Conservation (phyloP, 768 basidiomycete genomes). For the Leccinum variicolor region DNA sequence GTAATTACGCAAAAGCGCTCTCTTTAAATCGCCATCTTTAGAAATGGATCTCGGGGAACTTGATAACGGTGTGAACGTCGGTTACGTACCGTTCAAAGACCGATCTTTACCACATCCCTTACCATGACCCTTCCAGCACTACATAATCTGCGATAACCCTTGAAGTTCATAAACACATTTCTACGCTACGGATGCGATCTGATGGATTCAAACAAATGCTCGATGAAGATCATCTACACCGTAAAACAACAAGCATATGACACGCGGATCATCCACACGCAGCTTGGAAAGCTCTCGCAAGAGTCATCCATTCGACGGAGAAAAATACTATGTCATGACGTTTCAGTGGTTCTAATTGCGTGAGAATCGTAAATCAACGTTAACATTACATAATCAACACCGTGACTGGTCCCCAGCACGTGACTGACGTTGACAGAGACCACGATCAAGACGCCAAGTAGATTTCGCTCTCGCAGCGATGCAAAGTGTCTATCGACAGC, state of each 20-base stretch:
- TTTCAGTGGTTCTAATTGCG: too few species aligned
- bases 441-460: too few species aligned
- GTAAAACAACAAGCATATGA: neutral
- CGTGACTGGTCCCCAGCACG: too few species aligned
- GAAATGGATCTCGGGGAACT: neutral
- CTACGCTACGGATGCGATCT: neutral
- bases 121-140: neutral
- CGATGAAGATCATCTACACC: neutral
- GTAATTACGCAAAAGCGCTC: neutral
- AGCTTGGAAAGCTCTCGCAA: neutral
- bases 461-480: too few species aligned
- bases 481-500: too few species aligned
- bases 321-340: too few species aligned
- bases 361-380: too few species aligned
- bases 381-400: too few species aligned
- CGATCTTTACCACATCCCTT: neutral
- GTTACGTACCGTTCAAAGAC: neutral
- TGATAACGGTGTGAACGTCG: neutral
- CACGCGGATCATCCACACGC: too few species aligned
- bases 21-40: neutral
- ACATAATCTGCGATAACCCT: neutral
- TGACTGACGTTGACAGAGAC: too few species aligned
- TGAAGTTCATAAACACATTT: neutral
- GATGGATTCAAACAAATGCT: neutral
- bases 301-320: too few species aligned